These are phyloP conservation scores for Helotiales sp. DNA, from an alignment of 2,329 filamentous ascomycete species.

Conservation along the genomic window DNA sequence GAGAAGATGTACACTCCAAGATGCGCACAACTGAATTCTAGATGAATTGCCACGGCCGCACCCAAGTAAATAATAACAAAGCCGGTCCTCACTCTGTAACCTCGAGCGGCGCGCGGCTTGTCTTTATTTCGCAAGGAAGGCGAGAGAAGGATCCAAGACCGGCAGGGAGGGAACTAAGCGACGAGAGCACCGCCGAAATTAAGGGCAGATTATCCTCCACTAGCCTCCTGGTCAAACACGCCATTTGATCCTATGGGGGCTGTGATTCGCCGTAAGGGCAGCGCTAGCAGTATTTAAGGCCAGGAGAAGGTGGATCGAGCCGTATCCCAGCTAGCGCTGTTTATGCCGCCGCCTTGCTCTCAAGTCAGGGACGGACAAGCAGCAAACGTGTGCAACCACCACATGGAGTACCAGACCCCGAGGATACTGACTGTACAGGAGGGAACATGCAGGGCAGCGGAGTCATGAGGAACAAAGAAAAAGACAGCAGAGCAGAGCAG, in stretches of 20 bases:
- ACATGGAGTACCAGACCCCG: neutral
- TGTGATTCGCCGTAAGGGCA: neutral
- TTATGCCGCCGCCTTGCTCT: constrained; percentile 1
- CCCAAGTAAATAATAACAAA: neutral
- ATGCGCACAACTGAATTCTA: neutral
- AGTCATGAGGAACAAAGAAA: neutral
- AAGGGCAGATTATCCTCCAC: neutral
- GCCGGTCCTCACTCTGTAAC: neutral
- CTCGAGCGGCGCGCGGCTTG: neutral
- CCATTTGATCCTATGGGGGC: neutral
- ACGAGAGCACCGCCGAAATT: neutral
- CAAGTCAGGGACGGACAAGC: neutral
- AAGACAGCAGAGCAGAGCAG: neutral
- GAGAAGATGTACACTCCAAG: neutral
- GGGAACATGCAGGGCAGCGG: neutral
- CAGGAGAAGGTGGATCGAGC: neutral
- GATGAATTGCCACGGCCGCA: neutral
- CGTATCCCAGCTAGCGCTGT: neutral
- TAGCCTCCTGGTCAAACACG: neutral
- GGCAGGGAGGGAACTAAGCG: neutral
- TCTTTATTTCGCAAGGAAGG: neutral
- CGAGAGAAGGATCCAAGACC: neutral
- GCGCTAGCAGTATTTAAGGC: neutral
- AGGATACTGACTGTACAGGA: neutral
- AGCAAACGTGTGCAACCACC: neutral